Evolutionary conservation across 257 asterid species (phyloP).

Genomic region (Solanum chiquidenum): DNA sequence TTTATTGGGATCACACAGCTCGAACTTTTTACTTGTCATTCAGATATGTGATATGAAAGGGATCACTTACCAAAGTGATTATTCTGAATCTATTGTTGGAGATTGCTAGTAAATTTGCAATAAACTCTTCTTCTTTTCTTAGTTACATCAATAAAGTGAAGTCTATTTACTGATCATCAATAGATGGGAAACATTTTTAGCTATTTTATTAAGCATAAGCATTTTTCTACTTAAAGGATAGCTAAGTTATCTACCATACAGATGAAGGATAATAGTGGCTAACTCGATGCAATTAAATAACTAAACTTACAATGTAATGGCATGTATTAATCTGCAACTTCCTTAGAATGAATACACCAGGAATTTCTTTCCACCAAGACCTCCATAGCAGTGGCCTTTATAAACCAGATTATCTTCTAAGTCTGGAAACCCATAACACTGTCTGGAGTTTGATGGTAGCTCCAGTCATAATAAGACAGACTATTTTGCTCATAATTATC

Average conservation of each 20-base stretch:
- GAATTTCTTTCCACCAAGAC: not conserved
- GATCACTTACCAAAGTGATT: not conserved
- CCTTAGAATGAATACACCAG: not conserved
- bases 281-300: not conserved
- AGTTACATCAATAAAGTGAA: not conserved
- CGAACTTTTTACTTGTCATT: not conserved
- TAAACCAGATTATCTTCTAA: not conserved
- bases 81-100: not conserved
- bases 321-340: not conserved
- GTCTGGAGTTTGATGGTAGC: not conserved
- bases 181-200: not conserved
- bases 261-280: not conserved
- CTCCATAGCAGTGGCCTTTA: not conserved
- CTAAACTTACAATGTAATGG: not conserved
- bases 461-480: not conserved
- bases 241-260: not conserved
- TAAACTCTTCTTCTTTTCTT: not conserved
- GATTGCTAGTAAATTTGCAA: not conserved
- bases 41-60: not conserved
- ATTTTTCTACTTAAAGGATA: not conserved
- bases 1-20: not conserved
- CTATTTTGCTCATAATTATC: not conserved
- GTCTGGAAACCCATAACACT: not conserved
- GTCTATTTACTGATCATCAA: not conserved
- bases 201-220: not conserved